Conservation (phyloP, 2,329 filamentous ascomycete species). For the Sphaerulina musiva region DNA sequence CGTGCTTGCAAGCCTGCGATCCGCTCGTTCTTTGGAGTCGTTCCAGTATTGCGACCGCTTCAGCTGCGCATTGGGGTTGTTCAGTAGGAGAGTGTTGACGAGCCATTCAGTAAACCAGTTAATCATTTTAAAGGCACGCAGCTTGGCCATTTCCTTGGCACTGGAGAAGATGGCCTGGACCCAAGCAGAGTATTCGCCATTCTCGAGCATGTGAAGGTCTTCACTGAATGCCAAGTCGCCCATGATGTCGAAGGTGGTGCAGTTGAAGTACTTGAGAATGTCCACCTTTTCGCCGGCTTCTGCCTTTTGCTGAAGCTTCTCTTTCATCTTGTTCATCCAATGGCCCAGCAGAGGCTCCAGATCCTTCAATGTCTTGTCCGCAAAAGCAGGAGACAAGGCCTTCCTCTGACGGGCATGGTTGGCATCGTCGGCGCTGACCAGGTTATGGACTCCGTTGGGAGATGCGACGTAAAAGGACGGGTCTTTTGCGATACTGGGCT, state of each 20-base stretch:
- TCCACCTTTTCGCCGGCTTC: conserved; percentile 21
- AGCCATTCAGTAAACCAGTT: conserved; percentile 13
- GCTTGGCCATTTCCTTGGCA: conserved; percentile 18
- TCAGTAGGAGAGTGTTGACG: not conserved
- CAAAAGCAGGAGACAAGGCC: conserved; percentile 27
- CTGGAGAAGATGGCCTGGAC: conserved; percentile 26
- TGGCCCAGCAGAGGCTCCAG: conserved; percentile 30
- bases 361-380: conserved; percentile 28
- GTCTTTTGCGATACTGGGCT: conserved; percentile 20
- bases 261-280: conserved; percentile 31
- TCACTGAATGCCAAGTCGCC: conserved; percentile 30
- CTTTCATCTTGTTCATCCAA: conserved; percentile 24
- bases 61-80: conserved; percentile 4
- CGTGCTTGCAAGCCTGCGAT: conserved; percentile 13
- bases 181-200: conserved; percentile 27
- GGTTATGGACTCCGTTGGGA: conserved; percentile 18
- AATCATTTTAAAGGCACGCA: conserved; percentile 14
- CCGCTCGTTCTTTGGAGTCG: conserved; percentile 21
- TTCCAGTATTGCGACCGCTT: conserved; percentile 23
- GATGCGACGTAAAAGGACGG: conserved; percentile 21
- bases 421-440: conserved; percentile 26
- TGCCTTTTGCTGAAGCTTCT: conserved; percentile 22
- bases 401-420: conserved; percentile 26
- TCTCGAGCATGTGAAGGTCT: conserved; percentile 29
- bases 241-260: conserved; percentile 24